Evolutionary conservation across 108 stramenopile genomes (phyloP), one percentile per base, ranked within the genome.

Genomic region (Fragilariopsis cylindrus): DNA sequence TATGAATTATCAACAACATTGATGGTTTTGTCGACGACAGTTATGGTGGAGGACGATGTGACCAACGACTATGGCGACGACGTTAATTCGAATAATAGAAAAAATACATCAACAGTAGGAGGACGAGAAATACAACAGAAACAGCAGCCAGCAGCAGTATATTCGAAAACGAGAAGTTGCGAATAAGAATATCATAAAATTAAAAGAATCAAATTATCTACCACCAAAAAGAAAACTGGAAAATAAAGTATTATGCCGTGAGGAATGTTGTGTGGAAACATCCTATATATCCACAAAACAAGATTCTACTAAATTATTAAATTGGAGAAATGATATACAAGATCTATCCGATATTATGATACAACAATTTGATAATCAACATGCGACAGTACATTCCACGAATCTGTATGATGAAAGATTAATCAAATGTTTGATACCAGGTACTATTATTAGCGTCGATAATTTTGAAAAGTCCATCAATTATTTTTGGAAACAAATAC

Each of bases 281-380:
- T 71, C 73, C 18, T 71, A 64, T 12, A 78, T 78, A 21, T 64
- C 60, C 39, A 13, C 67, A 12, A 48, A 73, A 21, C 77, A 78
- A 43, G 77, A 78, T 47, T n/a, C 53, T 3, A n/a, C 9, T 0
- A 52, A 67, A 19, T 11, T 73, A 4, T 43, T 78, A 11, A 78
- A 72, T 42, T 50, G 69, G 52, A 65, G 56, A 8, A 60, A 45
- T 19, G 77, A 78, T 54, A 47, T 45, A 40, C 41, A 30, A 4
- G 77, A 78, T 46, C n/a, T 78, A 15, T 71, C 72, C 5, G 77
- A 78, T 66, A 48, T 78, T 13, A 42, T 48, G 42, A 53, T 78
- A 6, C 63, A 47, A 45, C 47, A 67, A 44, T 40, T 13, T 9
- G 56, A 39, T 15, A 42, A 49, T 16, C 5, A 46, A 4, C 0